A percentile compares a stretch with the other conserved stretches of the same genome.
phyloP scores from a whole-genome alignment of 2,329 filamentous ascomycete species.

The Diaporthe australafricana region DNA sequence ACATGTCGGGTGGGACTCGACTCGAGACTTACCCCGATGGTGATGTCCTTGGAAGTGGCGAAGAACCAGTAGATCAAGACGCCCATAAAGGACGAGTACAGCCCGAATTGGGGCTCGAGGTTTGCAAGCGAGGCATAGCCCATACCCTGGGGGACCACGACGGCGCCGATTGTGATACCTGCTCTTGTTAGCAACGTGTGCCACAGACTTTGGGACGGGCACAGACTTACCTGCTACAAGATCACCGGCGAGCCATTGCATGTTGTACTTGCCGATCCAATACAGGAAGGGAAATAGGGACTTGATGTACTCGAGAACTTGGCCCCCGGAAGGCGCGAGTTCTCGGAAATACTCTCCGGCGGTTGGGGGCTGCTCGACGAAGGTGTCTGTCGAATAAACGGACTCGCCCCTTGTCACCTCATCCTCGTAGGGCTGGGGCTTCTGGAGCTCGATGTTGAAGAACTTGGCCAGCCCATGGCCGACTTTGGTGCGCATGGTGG shows the following conservation, averaged over 20 bases:
- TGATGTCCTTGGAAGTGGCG: conserved; percentile 98
- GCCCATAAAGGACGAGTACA: conserved; percentile 97
- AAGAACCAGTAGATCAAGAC: conserved; percentile 98
- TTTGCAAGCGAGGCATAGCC: conserved; percentile 89
- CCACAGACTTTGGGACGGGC: conserved; percentile 25
- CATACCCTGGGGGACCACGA: conserved; percentile 96
- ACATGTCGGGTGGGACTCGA: conserved; percentile 1
- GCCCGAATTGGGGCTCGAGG: conserved; percentile 83
- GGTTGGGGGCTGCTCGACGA: conserved; percentile 85
- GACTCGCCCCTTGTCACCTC: conserved; percentile 83
- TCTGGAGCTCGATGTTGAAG: conserved; percentile 84
- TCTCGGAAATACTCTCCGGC: conserved; percentile 77
- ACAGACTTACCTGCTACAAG: conserved; percentile 79
- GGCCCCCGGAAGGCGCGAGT: conserved; percentile 67
- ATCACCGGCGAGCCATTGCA: conserved; percentile 90
- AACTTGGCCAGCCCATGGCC: conserved; percentile 82
- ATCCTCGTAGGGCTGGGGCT: conserved; percentile 69
- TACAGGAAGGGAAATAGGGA: conserved; percentile 87
- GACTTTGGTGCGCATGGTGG: conserved; percentile 62
- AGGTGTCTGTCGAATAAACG: conserved; percentile 81
- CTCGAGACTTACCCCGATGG: conserved; percentile 79
- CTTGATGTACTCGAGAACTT: conserved; percentile 70
- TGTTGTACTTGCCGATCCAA: conserved; percentile 93
- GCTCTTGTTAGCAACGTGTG: conserved; percentile 17
- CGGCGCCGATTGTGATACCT: conserved; percentile 68